A percentile compares a stretch with the other conserved stretches of the same genome.
Evolutionary conservation across 1,284 basidiomycete species (phyloP).

Genomic region (Trichosporon sp.): DNA sequence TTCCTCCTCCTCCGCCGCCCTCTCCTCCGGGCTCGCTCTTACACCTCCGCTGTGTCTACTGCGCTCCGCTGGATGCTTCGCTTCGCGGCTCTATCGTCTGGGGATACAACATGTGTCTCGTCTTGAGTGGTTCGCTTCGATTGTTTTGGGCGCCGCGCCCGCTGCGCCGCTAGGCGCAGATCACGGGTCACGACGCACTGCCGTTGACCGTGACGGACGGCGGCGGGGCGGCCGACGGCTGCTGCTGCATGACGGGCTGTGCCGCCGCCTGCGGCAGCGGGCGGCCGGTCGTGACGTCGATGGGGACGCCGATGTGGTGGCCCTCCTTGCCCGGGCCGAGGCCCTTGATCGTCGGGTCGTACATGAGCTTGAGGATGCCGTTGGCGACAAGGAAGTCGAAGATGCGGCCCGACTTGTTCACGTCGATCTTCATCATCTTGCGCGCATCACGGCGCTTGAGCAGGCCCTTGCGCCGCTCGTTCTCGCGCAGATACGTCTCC

Average conservation of each 20-base stretch:
- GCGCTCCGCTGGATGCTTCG: neutral
- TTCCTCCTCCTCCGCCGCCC: neutral
- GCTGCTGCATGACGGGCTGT: neutral
- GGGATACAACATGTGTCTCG: neutral
- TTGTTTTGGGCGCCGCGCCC: neutral
- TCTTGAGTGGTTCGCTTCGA: neutral
- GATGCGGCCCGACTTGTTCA: slow-evolving; percentile 81
- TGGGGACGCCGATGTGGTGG: slow-evolving; percentile 21
- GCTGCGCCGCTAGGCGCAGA: neutral
- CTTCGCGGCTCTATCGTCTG: neutral
- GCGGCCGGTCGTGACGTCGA: slow-evolving; percentile 17
- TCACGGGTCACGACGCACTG: neutral
- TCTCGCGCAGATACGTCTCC: slow-evolving; percentile 84
- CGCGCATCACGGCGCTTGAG: slow-evolving; percentile 77
- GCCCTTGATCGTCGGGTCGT: slow-evolving; percentile 38
- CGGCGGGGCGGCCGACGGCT: neutral
- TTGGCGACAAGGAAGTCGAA: slow-evolving; percentile 71
- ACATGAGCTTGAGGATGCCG: slow-evolving; percentile 43
- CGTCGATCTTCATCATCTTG: slow-evolving; percentile 81
- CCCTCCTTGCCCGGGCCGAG: slow-evolving; percentile 30
- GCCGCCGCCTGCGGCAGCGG: slow-evolving; percentile 5
- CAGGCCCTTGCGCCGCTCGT: slow-evolving; percentile 79
- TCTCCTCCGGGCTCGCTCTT: neutral
- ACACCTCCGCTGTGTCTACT: neutral
- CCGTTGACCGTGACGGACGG: neutral